phyloP scores from a whole-genome alignment of 139 green algal species.

The Tetradesmus lagerheimii region DNA sequence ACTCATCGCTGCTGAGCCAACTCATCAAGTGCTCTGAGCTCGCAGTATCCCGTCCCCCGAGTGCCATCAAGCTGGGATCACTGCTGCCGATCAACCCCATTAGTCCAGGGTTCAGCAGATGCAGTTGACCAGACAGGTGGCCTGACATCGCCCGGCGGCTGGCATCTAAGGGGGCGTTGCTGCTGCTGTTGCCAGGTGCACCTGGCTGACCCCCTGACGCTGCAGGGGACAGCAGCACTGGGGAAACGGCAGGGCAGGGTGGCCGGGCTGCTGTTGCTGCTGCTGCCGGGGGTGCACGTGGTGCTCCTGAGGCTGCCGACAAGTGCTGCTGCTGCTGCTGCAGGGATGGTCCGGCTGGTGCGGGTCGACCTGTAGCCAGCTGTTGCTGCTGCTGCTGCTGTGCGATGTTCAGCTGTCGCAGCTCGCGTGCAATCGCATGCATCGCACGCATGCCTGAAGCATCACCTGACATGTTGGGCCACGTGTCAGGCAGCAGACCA shows the following conservation, averaged over 20 bases:
- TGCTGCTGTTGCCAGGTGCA: neutral
- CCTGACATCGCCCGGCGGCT: neutral
- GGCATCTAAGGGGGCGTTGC: neutral
- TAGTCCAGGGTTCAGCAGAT: conserved; percentile 33
- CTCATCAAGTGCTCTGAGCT: conserved; percentile 26
- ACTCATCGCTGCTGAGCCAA: conserved; percentile 33
- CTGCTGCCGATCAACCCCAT: conserved; percentile 35
- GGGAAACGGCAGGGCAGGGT: neutral
- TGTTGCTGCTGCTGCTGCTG: conserved; percentile 18
- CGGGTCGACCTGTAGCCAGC: neutral
- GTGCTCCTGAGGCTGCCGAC: neutral
- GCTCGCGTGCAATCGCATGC: neutral
- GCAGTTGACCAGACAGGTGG: conserved; percentile 11
- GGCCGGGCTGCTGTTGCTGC: neutral
- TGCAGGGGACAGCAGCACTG: neutral
- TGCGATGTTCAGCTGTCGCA: neutral
- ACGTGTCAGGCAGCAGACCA: neutral
- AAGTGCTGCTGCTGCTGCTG: neutral
- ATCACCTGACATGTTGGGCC: neutral
- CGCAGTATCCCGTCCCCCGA: neutral
- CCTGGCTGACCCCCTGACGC: neutral
- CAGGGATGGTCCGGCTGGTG: neutral
- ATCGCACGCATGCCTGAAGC: neutral
- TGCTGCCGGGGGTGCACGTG: neutral
- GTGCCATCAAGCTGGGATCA: neutral